Percentiles rank a stretch among this genome's conserved stretches.
Evolutionary conservation across 2,329 filamentous ascomycete species (phyloP).

Genomic region (Fusarium sp.): DNA sequence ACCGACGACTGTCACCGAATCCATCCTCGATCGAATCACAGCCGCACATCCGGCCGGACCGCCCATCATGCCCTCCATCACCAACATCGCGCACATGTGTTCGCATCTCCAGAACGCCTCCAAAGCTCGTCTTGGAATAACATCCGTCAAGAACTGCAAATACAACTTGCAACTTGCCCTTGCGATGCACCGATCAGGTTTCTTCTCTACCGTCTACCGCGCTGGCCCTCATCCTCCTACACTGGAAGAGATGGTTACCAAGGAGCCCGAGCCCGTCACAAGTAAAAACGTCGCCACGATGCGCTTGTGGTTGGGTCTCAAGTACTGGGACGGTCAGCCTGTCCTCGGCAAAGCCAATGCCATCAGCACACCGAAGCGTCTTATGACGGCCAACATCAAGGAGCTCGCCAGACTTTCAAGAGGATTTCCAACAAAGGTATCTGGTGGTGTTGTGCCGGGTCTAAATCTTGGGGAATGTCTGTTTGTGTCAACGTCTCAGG

Average conservation of each 20-base stretch:
- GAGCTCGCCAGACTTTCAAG: slow-evolving; percentile 74
- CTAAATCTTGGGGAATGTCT: slow-evolving; percentile 84
- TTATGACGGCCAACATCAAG: slow-evolving; percentile 72
- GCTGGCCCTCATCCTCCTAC: slow-evolving; percentile 68
- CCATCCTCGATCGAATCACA: neutral
- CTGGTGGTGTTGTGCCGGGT: slow-evolving; percentile 77
- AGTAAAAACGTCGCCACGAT: slow-evolving; percentile 77
- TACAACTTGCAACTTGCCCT: slow-evolving; percentile 81
- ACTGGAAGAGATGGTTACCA: slow-evolving; percentile 57
- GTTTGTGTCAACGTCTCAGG: slow-evolving; percentile 80
- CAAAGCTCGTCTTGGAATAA: slow-evolving; percentile 83
- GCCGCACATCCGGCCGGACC: neutral
- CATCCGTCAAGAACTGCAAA: slow-evolving; percentile 83
- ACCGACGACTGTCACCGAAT: neutral
- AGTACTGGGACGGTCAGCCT: slow-evolving; percentile 87
- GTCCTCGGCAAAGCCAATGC: slow-evolving; percentile 75
- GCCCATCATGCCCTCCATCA: slow-evolving; percentile 62
- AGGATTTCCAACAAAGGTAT: slow-evolving; percentile 69
- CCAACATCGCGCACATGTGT: slow-evolving; percentile 82
- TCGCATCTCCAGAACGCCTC: slow-evolving; percentile 92
- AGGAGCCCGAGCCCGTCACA: slow-evolving; percentile 69
- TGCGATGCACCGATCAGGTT: slow-evolving; percentile 84
- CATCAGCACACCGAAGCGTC: slow-evolving; percentile 79
- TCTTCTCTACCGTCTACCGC: slow-evolving; percentile 83
- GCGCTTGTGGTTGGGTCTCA: slow-evolving; percentile 88